Base-by-base conservation (phyloP, 495 filamentous ascomycete genomes). In the Bacidia gigantensis region DNA sequence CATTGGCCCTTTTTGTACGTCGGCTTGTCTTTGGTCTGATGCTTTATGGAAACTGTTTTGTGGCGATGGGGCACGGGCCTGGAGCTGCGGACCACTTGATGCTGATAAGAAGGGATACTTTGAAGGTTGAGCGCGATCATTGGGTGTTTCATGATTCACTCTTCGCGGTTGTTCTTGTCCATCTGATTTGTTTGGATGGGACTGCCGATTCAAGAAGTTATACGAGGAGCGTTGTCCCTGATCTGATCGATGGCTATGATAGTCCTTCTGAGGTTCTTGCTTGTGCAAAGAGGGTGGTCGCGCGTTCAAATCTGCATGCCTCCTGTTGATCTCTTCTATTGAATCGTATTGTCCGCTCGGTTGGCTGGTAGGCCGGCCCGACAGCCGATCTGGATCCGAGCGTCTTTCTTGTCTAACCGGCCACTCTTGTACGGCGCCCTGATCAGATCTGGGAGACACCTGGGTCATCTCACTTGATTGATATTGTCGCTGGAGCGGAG, bases 401-500 rank as follows among this genome's bases (percentile, higher is more conserved):
- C 35, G 45, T 41, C 56, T 51, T 18, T 58, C 51, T 2, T 40
- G 48, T 21, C 29, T 23, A 14, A 29, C 22, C 25, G 42, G 49
- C 35, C 42, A 26, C 17, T 51, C 47, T 29, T 41, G 52, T 18
- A 32, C 10, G 3, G 48, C 20, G 18, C 48, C 43, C 18, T 43
- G 43, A 17, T 59, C 57, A 2, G 53, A 53, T 7, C 17, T 48
- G 2, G 53, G 46, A 1, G 57, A 59, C 24, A 53, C 44, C 24
- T 53, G 54, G 12, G 53, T 9, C 25, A 26, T 47, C 11, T 45
- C 56, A 18, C 68, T 67, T 23, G 67, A 56, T 49, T 69, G 40
- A 17, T 67, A 67, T 51, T 66, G 67, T 17, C 61, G 50, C 25
- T 60, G 61, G n/a, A 71, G 68, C 1, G 60, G 53, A 0, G 62